phyloP scores from a whole-genome alignment of 441 rosid genomes.

The Francoa sonchifolia region DNA sequence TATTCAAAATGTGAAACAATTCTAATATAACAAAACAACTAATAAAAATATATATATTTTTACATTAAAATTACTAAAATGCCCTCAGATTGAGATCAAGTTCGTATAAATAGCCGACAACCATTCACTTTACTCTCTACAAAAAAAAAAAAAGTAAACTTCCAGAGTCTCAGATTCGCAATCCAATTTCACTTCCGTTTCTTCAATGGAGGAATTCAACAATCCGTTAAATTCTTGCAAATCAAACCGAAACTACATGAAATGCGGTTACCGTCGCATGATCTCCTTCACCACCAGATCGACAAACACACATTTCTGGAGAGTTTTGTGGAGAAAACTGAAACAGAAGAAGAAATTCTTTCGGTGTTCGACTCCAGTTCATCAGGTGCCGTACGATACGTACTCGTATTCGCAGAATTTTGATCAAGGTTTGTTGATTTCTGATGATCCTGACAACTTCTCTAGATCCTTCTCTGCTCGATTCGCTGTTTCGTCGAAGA shows the following conservation, averaged over 20 bases:
- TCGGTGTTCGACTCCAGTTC: slow-evolving; percentile 11
- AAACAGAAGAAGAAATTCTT: slow-evolving; percentile 29
- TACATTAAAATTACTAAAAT: too few relatives aligned
- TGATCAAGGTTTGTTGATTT: slow-evolving; percentile 37
- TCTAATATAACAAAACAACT: too few relatives aligned
- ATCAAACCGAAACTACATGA: slow-evolving; percentile 4
- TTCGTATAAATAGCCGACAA: too few relatives aligned
- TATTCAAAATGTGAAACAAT: too few relatives aligned
- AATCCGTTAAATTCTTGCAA: background rate
- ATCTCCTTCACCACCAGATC: slow-evolving; percentile 18
- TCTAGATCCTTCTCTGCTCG: slow-evolving; percentile 70
- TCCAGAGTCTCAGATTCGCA: background rate
- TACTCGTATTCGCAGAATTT: slow-evolving; percentile 52
- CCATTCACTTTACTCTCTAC: too few relatives aligned
- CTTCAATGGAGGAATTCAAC: background rate
- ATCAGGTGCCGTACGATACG: slow-evolving; percentile 41
- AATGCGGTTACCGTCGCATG: slow-evolving; percentile 22
- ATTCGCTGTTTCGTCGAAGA: slow-evolving; percentile 56
- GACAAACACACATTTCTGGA: slow-evolving; percentile 35
- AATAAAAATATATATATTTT: too few relatives aligned
- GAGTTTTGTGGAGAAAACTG: slow-evolving; percentile 52
- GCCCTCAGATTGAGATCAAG: too few relatives aligned
- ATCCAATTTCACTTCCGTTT: background rate
- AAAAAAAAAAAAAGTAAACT: background rate
- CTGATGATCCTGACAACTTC: slow-evolving; percentile 39